A percentile compares a stretch with the other conserved stretches of the same genome.
phyloP scores from a whole-genome alignment of 345 rosid species.

The Euphorbia tirucalli region DNA sequence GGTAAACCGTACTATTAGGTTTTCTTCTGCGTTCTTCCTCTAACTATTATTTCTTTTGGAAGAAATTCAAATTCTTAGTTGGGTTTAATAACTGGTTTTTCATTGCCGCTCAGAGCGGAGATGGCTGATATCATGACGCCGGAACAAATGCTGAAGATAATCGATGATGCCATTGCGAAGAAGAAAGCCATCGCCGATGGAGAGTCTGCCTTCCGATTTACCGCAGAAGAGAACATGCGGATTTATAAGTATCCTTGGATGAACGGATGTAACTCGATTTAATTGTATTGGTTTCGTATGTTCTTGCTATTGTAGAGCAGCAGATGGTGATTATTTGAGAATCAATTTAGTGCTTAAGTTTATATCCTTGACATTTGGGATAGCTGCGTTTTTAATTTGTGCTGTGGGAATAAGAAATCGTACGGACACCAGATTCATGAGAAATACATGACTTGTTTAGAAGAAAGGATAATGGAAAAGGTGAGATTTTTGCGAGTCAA shows the following conservation, averaged over 20 bases:
- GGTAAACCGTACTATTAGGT: not conserved
- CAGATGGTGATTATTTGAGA: not conserved
- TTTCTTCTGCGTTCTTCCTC: too few species aligned
- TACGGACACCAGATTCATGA: not conserved
- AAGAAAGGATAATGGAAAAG: constrained; percentile 7
- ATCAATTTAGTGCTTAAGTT: too few species aligned
- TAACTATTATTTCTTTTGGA: too few species aligned
- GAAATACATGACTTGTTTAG: not conserved
- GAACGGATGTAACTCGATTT: too few species aligned
- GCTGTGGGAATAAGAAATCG: not conserved
- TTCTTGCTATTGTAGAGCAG: too few species aligned
- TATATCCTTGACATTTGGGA: constrained; percentile 2
- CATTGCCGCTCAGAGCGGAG: not conserved
- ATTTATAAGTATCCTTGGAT: constrained; percentile 9
- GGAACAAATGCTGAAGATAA: not conserved
- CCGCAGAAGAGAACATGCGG: not conserved
- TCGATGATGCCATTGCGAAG: constrained; percentile 10
- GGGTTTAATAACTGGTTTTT: not conserved
- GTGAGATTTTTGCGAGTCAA: not conserved
- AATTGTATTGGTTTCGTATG: too few species aligned
- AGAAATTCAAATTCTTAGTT: not conserved
- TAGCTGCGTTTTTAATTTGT: not conserved
- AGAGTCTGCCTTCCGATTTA: not conserved
- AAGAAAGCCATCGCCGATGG: constrained; percentile 2
- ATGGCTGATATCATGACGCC: not conserved